A percentile compares a stretch with the other conserved stretches of the same genome.
These are phyloP conservation scores for Aspergillus sp. DNA, from an alignment of 2,329 filamentous ascomycete genomes.

Conservation along the genomic window DNA sequence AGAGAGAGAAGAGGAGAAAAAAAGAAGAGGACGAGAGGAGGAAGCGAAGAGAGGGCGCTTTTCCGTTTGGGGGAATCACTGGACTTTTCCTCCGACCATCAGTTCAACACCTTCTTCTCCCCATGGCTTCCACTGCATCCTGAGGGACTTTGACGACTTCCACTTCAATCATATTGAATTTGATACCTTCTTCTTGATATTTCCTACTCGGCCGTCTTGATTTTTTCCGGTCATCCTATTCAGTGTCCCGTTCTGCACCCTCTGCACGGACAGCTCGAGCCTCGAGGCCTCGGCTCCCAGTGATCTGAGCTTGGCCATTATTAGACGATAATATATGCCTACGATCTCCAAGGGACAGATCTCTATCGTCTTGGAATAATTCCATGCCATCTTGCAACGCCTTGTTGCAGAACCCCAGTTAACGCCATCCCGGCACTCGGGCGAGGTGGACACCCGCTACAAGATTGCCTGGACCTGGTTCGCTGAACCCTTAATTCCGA, in stretches of 20 bases:
- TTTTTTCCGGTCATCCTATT: not conserved
- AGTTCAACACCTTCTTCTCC: not conserved
- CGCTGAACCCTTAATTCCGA: conserved; percentile 1
- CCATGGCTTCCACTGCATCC: not conserved
- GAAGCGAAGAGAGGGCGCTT: conserved; percentile 19
- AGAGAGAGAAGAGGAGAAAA: conserved; percentile 3
- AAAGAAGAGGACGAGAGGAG: conserved; percentile 10
- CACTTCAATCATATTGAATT: not conserved
- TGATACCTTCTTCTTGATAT: not conserved
- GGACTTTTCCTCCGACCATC: conserved; percentile 8
- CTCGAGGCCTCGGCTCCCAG: conserved; percentile 1
- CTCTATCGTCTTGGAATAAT: not conserved
- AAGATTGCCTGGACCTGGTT: not conserved
- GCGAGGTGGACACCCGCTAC: not conserved
- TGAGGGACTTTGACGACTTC: not conserved
- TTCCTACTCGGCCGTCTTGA: not conserved
- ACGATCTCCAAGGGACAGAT: conserved; percentile 2
- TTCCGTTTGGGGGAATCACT: conserved; percentile 19
- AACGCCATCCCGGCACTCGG: not conserved
- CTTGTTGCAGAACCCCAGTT: not conserved
- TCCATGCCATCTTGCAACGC: no score
- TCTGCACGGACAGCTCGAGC: conserved; percentile 1
- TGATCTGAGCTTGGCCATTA: conserved; percentile 5
- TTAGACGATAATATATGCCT: conserved; percentile 8
- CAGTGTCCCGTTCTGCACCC: no score